Evolutionary conservation across 1,284 basidiomycete genomes (phyloP).

Genomic region (Cutaneotrichosporon sp.): DNA sequence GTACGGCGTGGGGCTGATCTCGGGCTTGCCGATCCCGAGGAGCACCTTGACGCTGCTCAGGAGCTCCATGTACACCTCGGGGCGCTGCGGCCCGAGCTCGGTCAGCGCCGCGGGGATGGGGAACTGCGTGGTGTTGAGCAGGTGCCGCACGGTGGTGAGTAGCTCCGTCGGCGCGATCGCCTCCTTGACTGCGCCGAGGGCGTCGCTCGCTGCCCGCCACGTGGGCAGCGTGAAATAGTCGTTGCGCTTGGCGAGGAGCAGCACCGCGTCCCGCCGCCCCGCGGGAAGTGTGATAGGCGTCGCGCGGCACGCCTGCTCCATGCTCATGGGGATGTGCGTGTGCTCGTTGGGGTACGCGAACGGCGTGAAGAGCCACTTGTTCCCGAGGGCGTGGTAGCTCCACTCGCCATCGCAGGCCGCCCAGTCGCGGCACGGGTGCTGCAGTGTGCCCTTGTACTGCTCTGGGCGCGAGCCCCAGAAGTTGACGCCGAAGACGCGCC

Average conservation of each 20-base stretch:
- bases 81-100: slow-evolving; percentile 27
- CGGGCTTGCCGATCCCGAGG: slow-evolving; percentile 45
- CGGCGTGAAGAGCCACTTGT: slow-evolving; percentile 46
- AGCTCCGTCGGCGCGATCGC: slow-evolving; percentile 28
- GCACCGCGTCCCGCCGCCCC: slow-evolving; percentile 34
- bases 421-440: slow-evolving; percentile 20
- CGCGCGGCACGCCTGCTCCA: slow-evolving; percentile 42
- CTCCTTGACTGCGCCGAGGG: neutral
- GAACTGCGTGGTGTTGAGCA: slow-evolving; percentile 21
- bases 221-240: slow-evolving; percentile 18
- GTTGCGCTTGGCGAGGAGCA: slow-evolving; percentile 43
- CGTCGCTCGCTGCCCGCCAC: slow-evolving; percentile 18
- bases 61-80: slow-evolving; percentile 35
- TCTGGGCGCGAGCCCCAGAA: slow-evolving; percentile 26
- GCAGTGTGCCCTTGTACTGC: slow-evolving; percentile 26
- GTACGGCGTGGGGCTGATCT: slow-evolving; percentile 46
- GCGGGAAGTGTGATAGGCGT: slow-evolving; percentile 30
- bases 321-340: slow-evolving; percentile 45
- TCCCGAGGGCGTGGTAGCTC: slow-evolving; percentile 47
- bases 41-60: slow-evolving; percentile 40
- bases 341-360: slow-evolving; percentile 33
- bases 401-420: slow-evolving; percentile 22
- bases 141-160: slow-evolving; percentile 33
- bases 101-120: slow-evolving; percentile 42
- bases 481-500: slow-evolving; percentile 42